These are phyloP conservation scores for Colletotrichum neosansevieriae DNA, from an alignment of 2,329 filamentous ascomycete genomes.

Conservation along the genomic window DNA sequence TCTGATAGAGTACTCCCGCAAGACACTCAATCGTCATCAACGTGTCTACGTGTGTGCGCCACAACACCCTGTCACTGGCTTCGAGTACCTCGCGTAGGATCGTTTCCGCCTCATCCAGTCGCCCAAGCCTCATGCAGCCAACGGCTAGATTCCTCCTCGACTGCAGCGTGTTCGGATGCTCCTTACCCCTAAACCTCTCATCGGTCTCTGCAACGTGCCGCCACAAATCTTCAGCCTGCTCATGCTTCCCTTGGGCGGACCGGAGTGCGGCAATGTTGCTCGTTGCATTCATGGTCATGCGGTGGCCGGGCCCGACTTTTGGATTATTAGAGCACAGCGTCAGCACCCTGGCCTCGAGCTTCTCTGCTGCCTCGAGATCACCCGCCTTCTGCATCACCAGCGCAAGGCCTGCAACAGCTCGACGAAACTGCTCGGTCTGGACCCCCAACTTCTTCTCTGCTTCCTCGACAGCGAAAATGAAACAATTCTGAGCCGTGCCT, in stretches of 20 bases:
- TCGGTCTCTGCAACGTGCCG: not conserved
- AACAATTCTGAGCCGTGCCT: no score
- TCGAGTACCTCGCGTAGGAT: conserved; percentile 47
- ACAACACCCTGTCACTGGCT: not conserved
- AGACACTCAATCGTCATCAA: conserved; percentile 18
- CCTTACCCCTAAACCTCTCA: not conserved
- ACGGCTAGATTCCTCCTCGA: conserved; percentile 17
- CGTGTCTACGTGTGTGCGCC: conserved; percentile 16
- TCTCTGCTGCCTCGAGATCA: no score
- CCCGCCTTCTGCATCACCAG: no score
- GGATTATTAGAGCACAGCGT: no score
- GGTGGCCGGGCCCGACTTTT: no score
- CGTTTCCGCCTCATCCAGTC: conserved; percentile 48
- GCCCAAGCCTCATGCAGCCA: conserved; percentile 45
- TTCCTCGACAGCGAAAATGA: no score
- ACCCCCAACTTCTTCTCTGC: no score
- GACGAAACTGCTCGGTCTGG: no score
- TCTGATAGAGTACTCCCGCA: not conserved
- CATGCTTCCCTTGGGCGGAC: not conserved
- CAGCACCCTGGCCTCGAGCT: no score
- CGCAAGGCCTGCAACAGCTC: no score
- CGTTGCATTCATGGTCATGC: no score
- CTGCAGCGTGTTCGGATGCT: conserved; percentile 15
- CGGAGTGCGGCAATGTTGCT: conserved; percentile 9
- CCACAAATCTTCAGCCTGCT: conserved; percentile 10